Conservation (phyloP, 2,329 filamentous ascomycete species). For the Clarireedia paspali region DNA sequence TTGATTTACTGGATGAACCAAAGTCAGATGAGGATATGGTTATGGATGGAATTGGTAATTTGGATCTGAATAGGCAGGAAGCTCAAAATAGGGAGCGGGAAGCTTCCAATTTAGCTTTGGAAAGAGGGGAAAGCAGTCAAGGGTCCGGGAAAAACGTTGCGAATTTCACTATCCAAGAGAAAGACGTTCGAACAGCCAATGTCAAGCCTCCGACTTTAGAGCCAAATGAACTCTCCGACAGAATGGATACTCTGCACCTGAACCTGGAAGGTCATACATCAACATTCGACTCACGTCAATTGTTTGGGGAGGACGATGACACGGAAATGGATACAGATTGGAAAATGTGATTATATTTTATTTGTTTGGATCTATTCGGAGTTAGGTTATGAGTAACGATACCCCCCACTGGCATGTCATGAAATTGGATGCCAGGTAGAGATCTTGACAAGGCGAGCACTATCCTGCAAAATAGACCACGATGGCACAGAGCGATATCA, state of each 20-base stretch:
- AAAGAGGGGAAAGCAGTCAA: constrained; percentile 35
- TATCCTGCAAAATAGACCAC: no score
- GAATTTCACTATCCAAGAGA: constrained; percentile 46
- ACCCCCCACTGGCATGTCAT: constrained; percentile 9
- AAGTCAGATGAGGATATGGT: constrained; percentile 34
- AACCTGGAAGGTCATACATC: constrained; percentile 26
- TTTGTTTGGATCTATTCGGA: constrained; percentile 10
- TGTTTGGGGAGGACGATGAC: constrained; percentile 9
- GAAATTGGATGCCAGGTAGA: background rate
- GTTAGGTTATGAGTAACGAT: constrained; percentile 12
- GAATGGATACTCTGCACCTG: constrained; percentile 26
- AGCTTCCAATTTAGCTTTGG: constrained; percentile 40
- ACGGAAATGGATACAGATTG: constrained; percentile 22
- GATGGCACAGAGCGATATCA: no score
- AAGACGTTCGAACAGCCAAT: constrained; percentile 32
- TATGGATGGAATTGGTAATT: constrained; percentile 26
- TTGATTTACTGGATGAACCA: constrained; percentile 63
- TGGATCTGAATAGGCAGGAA: constrained; percentile 39
- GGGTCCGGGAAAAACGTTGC: constrained; percentile 28
- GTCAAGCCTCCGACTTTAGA: constrained; percentile 34
- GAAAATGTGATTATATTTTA: constrained; percentile 17
- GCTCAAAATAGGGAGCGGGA: constrained; percentile 31
- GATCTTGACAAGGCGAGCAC: no score
- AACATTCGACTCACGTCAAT: constrained; percentile 18
- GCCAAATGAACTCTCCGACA: constrained; percentile 27